phyloP scores from a whole-genome alignment of 1,139 yeast genomes.

The Nakaseomyces uthaithaninus region DNA sequence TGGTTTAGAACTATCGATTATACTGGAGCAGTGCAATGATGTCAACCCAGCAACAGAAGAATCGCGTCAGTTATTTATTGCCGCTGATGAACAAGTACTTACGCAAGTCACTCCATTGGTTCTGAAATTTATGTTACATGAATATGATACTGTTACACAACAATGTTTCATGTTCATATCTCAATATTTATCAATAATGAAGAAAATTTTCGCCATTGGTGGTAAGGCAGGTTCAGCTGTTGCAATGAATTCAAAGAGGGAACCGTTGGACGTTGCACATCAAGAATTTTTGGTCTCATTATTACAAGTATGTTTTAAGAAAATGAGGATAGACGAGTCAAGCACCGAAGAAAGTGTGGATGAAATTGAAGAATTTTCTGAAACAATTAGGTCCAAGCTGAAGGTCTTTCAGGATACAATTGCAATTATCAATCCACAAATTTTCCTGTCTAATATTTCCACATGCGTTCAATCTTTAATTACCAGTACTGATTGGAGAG shows the following conservation, averaged over 20 bases:
- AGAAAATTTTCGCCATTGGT: slow-evolving; percentile 41
- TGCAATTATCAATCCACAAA: slow-evolving; percentile 63
- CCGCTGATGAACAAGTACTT: slow-evolving; percentile 44
- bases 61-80: slow-evolving; percentile 33
- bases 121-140: slow-evolving; percentile 60
- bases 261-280: slow-evolving; percentile 35
- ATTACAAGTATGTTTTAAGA: slow-evolving; percentile 60
- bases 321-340: slow-evolving; percentile 72
- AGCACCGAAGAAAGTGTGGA: slow-evolving; percentile 67
- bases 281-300: slow-evolving; percentile 51
- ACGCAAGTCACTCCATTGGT: slow-evolving; percentile 61
- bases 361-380: slow-evolving; percentile 66
- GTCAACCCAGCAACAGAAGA: slow-evolving; percentile 20
- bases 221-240: slow-evolving; percentile 34
- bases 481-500: slow-evolving; percentile 55
- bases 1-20: slow-evolving; percentile 64
- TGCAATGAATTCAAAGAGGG: slow-evolving; percentile 31
- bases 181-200: slow-evolving; percentile 61
- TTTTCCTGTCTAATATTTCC: slow-evolving; percentile 65
- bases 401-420: slow-evolving; percentile 79
- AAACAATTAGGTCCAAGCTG: slow-evolving; percentile 57
- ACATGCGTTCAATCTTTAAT: slow-evolving; percentile 54
- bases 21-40: slow-evolving; percentile 34
- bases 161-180: slow-evolving; percentile 78
- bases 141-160: slow-evolving; percentile 79